Conservation (phyloP, 768 basidiomycete genomes). For the Leccinum longicurvipes region DNA sequence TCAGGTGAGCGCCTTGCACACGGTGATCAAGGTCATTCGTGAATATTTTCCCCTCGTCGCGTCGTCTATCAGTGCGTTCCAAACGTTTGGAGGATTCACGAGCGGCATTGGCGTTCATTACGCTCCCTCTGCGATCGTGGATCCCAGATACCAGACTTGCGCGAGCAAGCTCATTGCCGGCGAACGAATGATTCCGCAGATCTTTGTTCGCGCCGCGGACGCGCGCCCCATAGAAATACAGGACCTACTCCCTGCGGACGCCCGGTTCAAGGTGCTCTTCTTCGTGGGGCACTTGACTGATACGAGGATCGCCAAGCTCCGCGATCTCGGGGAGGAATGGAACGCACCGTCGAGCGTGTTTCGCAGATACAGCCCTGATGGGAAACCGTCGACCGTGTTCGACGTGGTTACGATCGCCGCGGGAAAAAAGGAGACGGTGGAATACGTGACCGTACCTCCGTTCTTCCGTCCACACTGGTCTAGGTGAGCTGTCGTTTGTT, state of each 20-base stretch:
- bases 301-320: background rate
- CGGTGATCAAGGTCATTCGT: background rate
- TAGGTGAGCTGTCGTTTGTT: slow-evolving; percentile 30
- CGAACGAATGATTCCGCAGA: slow-evolving; percentile 35
- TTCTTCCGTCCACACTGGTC: slow-evolving; percentile 35
- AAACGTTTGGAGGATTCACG: slow-evolving; percentile 33
- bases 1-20: slow-evolving; percentile 19
- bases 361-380: background rate
- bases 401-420: background rate
- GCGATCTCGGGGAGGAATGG: background rate
- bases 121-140: slow-evolving; percentile 32
- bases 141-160: slow-evolving; percentile 26
- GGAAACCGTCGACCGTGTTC: background rate
- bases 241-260: background rate
- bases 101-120: slow-evolving; percentile 39
- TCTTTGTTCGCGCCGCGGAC: background rate
- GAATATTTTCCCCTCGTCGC: background rate
- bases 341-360: background rate
- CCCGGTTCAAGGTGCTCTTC: background rate
- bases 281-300: background rate
- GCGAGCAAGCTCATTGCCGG: slow-evolving; percentile 36
- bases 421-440: background rate
- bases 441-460: background rate
- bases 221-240: background rate
- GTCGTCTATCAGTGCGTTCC: slow-evolving; percentile 26